phyloP scores from a whole-genome alignment of 441 rosid genomes.

The Erodium moschatum region DNA sequence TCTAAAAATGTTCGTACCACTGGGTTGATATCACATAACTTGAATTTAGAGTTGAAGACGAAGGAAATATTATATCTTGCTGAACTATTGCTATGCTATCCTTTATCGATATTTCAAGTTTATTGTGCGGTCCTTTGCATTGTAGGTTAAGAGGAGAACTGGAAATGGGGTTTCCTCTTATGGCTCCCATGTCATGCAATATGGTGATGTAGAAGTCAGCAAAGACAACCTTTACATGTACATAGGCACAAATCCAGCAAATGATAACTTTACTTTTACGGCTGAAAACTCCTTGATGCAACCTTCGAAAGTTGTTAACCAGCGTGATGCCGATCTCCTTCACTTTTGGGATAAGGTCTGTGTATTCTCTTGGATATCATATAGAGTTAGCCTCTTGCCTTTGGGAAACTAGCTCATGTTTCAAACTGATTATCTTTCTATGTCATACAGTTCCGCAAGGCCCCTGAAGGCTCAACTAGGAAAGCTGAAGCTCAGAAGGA shows the following conservation, averaged over 20 bases:
- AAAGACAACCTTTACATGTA: constrained; percentile 44
- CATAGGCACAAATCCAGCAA: constrained; percentile 83
- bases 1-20: too few species aligned
- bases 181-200: constrained; percentile 95
- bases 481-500: constrained; percentile 72
- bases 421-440: background rate
- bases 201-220: constrained; percentile 55
- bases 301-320: constrained; percentile 59
- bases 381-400: background rate
- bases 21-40: background rate
- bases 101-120: constrained; percentile 11
- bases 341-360: constrained; percentile 86
- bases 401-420: background rate
- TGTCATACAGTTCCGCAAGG: constrained; percentile 59
- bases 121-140: constrained; percentile 16
- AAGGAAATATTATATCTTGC: too few species aligned
- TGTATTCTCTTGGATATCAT: background rate
- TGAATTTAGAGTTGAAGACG: background rate
- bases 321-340: constrained; percentile 89
- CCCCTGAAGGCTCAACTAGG: constrained; percentile 72
- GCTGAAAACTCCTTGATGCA: constrained; percentile 49
- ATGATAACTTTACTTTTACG: constrained; percentile 62
- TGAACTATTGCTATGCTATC: background rate
- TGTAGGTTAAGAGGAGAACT: constrained; percentile 77
- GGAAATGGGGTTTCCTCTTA: constrained; percentile 32